Evolutionary conservation across 2,329 filamentous ascomycete species (phyloP), one percentile per base, ranked within the genome.

Genomic region (Fusarium sarcochroum): DNA sequence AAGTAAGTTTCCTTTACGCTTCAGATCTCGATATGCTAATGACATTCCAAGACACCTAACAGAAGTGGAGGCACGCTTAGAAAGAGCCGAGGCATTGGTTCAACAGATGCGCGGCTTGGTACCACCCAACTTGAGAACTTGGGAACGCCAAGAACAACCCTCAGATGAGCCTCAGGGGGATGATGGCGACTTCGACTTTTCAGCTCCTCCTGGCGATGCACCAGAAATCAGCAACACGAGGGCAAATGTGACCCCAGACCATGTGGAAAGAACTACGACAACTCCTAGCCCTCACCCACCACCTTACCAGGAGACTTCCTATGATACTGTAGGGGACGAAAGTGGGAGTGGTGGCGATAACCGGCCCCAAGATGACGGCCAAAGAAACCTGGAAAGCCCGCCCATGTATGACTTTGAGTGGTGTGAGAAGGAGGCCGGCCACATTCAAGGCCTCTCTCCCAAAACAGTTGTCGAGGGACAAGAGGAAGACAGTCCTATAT

Each of bases 51-150:
- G 78, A 60, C 77, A 80, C 64, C 73, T 85, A 18, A 83, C 81
- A 0, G 79, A 83, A 49, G 80, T 84, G 7, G 82, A 84, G 62
- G 78, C 77, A 30, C 77, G 80, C 18, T 70, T 84, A 20, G 78
- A 80, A 54, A 71, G 74, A 53, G 76, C 77, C 2, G 77, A 79
- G 55, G 75, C 70, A 0, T 55, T 78, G 21, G 63, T 79, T 17
- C 67, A 70, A 34, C 76, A 75, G 48, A 76, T 78, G 73, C 69
- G 75, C 21, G 60, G 63, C 5, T 45, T 77, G 48, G 34, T 77
- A 35, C 77, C 75, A 9, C 61, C 70, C 27, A 70, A 78, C 34
- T 51, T 69, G 14, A 55, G 75, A 57, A 46, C 63, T 11, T 62
- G 58, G 63, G 68, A 70, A 48, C 65, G 42, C 15, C 32, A 50